Evolutionary conservation across 2,329 filamentous ascomycete genomes (phyloP).

Genomic region (Aspergillus chevalieri): DNA sequence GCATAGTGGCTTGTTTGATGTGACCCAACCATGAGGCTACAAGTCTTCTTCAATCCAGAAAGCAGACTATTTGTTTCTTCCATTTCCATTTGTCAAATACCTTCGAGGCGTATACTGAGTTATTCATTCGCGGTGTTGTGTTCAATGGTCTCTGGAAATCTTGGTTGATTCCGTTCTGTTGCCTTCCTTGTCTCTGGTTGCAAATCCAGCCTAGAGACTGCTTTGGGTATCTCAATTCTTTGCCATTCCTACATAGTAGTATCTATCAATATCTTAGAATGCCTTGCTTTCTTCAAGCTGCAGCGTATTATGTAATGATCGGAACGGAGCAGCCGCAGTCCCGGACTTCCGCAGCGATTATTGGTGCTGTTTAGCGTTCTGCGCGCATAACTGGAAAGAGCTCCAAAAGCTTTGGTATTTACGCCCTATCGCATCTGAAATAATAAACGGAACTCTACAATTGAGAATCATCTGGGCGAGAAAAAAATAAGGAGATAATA

Average conservation of each 20-base stretch:
- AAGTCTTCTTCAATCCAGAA: constrained; percentile 15
- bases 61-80: constrained; percentile 14
- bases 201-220: too few species aligned
- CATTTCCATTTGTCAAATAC: constrained; percentile 15
- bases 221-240: too few species aligned
- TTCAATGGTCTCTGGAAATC: background rate
- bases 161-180: too few species aligned
- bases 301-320: constrained; percentile 2
- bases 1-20: constrained; percentile 4
- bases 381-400: constrained; percentile 6
- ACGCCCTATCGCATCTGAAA: constrained; percentile 4
- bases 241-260: too few species aligned
- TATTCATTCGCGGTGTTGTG: constrained; percentile 10
- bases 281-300: background rate
- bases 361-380: constrained; percentile 12
- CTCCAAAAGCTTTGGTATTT: constrained; percentile 2
- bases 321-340: constrained; percentile 14
- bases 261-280: background rate
- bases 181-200: too few species aligned
- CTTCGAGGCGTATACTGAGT: constrained; percentile 8
- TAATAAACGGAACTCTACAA: constrained; percentile 4
- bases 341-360: constrained; percentile 8
- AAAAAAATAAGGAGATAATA: background rate
- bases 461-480: background rate
- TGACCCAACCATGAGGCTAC: constrained; percentile 12